These are phyloP conservation scores for Sextonia rubra DNA, from an alignment of 164 flowering plant genomes.

Conservation along the genomic window DNA sequence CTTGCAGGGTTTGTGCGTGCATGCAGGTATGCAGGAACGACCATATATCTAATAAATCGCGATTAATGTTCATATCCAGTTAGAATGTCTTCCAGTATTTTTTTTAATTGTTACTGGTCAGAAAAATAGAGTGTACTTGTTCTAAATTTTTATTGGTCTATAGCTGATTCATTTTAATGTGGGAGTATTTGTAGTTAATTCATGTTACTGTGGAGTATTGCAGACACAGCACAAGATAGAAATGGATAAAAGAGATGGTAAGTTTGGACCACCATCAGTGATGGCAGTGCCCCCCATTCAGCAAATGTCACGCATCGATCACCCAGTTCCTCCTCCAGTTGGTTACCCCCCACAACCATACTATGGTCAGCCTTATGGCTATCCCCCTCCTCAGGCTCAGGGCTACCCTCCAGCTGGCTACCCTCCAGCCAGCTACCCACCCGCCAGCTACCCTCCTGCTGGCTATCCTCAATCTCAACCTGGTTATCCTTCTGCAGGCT, in stretches of 20 bases:
- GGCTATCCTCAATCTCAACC: conserved; percentile 28
- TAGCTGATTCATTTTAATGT: neutral
- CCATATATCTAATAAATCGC: neutral
- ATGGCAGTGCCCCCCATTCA: conserved; percentile 53
- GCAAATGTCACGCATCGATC: conserved; percentile 62
- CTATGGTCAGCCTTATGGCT: conserved; percentile 30
- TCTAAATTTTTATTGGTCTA: too few species aligned
- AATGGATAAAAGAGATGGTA: conserved; percentile 62
- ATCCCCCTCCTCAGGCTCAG: conserved; percentile 35
- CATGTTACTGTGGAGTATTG: conserved; percentile 12
- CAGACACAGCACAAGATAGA: conserved; percentile 72
- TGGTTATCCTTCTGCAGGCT: conserved; percentile 22
- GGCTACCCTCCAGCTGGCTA: conserved; percentile 29
- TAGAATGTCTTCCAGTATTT: neutral
- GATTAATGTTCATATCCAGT: neutral
- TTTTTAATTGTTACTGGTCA: neutral
- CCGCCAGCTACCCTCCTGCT: conserved; percentile 29
- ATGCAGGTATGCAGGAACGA: conserved; percentile 39
- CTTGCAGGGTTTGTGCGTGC: conserved; percentile 60
- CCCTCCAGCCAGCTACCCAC: conserved; percentile 27
- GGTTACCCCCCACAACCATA: conserved; percentile 39
- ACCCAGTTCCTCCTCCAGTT: conserved; percentile 37
- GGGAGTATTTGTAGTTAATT: neutral
- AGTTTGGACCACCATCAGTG: conserved; percentile 31
- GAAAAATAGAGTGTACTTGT: too few species aligned